Conservation (phyloP, 106 monocot genomes). For the Chionographis japonica region DNA sequence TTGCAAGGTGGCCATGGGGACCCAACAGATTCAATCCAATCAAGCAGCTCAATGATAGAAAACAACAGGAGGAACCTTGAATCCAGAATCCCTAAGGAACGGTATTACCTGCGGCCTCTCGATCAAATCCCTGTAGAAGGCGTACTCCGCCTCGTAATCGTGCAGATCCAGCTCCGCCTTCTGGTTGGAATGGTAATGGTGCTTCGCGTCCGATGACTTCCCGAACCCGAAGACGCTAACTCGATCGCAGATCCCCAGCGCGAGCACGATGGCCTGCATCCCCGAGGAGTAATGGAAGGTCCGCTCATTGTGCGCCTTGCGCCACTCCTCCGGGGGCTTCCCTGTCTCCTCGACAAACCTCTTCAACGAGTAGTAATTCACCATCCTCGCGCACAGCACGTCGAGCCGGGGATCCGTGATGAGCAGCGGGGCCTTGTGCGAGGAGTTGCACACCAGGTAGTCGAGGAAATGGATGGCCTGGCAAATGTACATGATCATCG, state of each 20-base stretch:
- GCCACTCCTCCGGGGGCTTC: conserved; percentile 43
- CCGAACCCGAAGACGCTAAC: conserved; percentile 87
- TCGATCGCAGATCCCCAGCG: conserved; percentile 51
- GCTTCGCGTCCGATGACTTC: conserved; percentile 60
- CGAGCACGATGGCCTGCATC: conserved; percentile 79
- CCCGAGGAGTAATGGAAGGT: conserved; percentile 86
- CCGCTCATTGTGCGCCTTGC: conserved; percentile 41
- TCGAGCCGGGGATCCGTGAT: conserved; percentile 67
- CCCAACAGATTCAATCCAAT: too few species aligned
- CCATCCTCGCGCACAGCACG: conserved; percentile 48
- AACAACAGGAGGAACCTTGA: conserved; percentile 55
- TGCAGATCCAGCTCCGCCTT: conserved; percentile 77
- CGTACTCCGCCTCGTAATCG: conserved; percentile 91
- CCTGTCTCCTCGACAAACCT: conserved; percentile 47
- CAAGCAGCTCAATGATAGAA: conserved; percentile 26
- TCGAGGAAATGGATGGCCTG: conserved; percentile 69
- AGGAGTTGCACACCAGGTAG: conserved; percentile 54
- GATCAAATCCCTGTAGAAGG: conserved; percentile 51
- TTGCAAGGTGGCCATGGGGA: too few species aligned
- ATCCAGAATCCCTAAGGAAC: conserved; percentile 51
- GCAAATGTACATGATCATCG: conserved; percentile 77
- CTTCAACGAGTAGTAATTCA: conserved; percentile 76
- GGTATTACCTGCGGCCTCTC: conserved; percentile 57
- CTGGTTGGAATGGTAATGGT: conserved; percentile 91
- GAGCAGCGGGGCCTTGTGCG: conserved; percentile 38